Evolutionary conservation across 2,329 filamentous ascomycete species (phyloP).

Genomic region (Plectosphaerella cucumerina): DNA sequence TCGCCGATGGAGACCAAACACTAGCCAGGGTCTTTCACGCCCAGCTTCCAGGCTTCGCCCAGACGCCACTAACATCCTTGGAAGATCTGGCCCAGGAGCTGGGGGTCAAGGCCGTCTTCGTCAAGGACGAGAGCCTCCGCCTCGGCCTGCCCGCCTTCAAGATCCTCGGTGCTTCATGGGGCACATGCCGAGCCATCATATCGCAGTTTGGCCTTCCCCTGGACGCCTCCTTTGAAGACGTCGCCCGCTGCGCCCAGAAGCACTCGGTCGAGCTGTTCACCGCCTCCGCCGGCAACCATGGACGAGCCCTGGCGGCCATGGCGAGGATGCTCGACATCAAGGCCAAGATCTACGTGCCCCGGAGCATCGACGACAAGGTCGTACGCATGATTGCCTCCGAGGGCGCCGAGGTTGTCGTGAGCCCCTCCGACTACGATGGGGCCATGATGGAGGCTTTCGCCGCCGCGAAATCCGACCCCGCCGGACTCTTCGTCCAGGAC

Average conservation of each 20-base stretch:
- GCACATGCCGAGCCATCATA: constrained; percentile 53
- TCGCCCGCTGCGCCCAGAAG: constrained; percentile 38
- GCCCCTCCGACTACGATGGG: constrained; percentile 53
- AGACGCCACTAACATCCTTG: constrained; percentile 50
- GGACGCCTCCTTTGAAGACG: constrained; percentile 33
- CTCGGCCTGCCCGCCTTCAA: constrained; percentile 74
- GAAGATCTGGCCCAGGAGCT: constrained; percentile 52
- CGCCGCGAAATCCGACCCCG: constrained; percentile 29
- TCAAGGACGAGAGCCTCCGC: constrained; percentile 69
- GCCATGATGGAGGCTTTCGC: constrained; percentile 46
- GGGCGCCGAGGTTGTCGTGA: constrained; percentile 51
- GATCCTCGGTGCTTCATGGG: constrained; percentile 76
- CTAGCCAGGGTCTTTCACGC: constrained; percentile 46
- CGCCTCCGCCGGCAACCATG: constrained; percentile 74
- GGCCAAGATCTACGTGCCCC: constrained; percentile 59
- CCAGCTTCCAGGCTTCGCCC: constrained; percentile 50
- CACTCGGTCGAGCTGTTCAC: constrained; percentile 50
- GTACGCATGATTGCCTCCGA: constrained; percentile 53
- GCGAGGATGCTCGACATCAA: constrained; percentile 52
- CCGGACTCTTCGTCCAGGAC: constrained; percentile 62
- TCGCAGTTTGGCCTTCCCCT: constrained; percentile 36
- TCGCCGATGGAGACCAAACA: constrained; percentile 6
- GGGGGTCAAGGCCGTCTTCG: constrained; percentile 50
- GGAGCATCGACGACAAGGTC: constrained; percentile 50
- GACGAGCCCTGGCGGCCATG: constrained; percentile 68